Percentiles rank a stretch among this genome's conserved stretches.
phyloP scores from a whole-genome alignment of 2,329 filamentous ascomycete genomes.

The Boeremia lycopersici region DNA sequence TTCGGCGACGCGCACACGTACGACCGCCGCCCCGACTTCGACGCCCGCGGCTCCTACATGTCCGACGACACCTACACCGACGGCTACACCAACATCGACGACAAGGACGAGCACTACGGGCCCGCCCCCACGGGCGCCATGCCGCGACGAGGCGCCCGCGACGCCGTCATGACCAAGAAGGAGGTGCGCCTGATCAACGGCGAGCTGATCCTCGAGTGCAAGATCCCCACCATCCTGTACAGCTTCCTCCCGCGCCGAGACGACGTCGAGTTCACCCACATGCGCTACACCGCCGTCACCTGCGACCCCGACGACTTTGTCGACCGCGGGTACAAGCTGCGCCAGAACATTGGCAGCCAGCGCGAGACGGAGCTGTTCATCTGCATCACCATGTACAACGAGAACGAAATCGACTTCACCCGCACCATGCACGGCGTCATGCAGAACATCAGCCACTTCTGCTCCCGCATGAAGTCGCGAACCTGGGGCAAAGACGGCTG shows the following conservation, averaged over 20 bases:
- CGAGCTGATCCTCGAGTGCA: constrained; percentile 96
- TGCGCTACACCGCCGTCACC: constrained; percentile 98
- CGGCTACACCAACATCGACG: constrained; percentile 48
- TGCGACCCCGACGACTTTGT: constrained; percentile 96
- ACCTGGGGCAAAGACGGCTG: constrained; percentile 97
- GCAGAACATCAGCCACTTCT: constrained; percentile 98
- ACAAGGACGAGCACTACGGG: constrained; percentile 80
- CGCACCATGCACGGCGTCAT: constrained; percentile 98
- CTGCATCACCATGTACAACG: constrained; percentile 98
- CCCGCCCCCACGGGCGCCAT: constrained; percentile 87
- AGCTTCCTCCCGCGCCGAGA: constrained; percentile 93
- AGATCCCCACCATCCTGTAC: constrained; percentile 97
- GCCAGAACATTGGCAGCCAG: constrained; percentile 86
- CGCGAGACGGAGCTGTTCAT: constrained; percentile 96
- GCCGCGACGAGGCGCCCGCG: constrained; percentile 81
- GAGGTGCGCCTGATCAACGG: constrained; percentile 97
- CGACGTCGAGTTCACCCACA: constrained; percentile 96
- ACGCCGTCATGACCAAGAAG: constrained; percentile 87
- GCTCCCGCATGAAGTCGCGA: constrained; percentile 85
- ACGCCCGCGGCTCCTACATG: constrained; percentile 68
- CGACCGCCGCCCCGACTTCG: constrained; percentile 62
- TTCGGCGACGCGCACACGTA: constrained; percentile 72
- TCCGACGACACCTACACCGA: constrained; percentile 67
- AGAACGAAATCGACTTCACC: constrained; percentile 95
- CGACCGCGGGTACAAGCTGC: constrained; percentile 84